These are phyloP conservation scores for Proliferodiscus dingleyae DNA, from an alignment of 2,329 filamentous ascomycete species.

Conservation along the genomic window DNA sequence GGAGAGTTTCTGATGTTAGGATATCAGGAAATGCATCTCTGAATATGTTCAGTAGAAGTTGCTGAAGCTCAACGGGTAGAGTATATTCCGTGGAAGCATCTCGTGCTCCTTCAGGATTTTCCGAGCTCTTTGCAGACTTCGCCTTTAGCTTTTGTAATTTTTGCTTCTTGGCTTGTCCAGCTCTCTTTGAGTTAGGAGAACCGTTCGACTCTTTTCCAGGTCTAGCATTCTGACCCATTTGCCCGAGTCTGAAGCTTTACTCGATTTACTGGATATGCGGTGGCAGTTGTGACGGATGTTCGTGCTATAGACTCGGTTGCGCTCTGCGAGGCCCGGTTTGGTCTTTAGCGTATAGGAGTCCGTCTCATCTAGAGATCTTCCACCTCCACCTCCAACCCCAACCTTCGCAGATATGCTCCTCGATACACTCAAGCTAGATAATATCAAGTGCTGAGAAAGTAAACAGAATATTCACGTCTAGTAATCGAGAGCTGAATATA, in stretches of 20 bases:
- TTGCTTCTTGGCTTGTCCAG: conserved; percentile 22
- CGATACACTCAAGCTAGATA: too few species aligned
- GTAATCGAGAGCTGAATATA: too few species aligned
- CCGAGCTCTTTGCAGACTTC: conserved; percentile 8
- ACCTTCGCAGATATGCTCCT: too few species aligned
- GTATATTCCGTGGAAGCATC: conserved; percentile 5
- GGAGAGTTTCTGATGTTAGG: conserved; percentile 44
- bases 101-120: conserved; percentile 6
- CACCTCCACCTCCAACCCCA: too few species aligned
- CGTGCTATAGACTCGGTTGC: too few species aligned
- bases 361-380: too few species aligned
- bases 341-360: too few species aligned
- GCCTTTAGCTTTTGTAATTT: conserved; percentile 12
- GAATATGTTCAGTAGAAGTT: conserved; percentile 71
- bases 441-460: too few species aligned
- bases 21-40: conserved; percentile 53
- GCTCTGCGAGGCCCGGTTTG: too few species aligned
- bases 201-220: conserved; percentile 17
- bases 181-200: conserved; percentile 27
- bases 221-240: conserved; percentile 45
- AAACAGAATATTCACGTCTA: too few species aligned
- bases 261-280: too few species aligned
- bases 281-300: too few species aligned
- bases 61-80: conserved; percentile 53
- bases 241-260: conserved; percentile 40